Conservation (phyloP, 2,329 filamentous ascomycete species). For the Cercospora nicotianae region DNA sequence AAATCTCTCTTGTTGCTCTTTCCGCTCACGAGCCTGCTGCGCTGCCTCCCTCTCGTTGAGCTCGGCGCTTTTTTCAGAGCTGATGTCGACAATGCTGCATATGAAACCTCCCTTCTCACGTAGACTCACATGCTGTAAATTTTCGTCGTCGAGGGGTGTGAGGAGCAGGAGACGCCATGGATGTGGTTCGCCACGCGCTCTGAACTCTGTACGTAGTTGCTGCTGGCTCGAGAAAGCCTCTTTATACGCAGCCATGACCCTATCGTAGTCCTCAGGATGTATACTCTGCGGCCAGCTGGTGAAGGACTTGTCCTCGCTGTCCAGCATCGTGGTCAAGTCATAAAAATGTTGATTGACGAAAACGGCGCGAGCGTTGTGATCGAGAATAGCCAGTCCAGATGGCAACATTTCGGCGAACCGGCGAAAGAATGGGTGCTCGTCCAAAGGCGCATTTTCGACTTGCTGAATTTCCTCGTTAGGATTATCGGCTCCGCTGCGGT, state of each 20-base stretch:
- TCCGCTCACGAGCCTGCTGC: conserved; percentile 45
- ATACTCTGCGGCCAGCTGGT: conserved; percentile 50
- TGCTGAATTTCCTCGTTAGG: not conserved
- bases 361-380: conserved; percentile 46
- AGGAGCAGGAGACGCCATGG: conserved; percentile 47
- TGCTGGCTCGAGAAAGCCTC: conserved; percentile 43
- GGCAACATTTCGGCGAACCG: conserved; percentile 49
- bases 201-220: conserved; percentile 46
- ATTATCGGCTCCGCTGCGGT: conserved; percentile 3
- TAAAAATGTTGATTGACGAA: conserved; percentile 52
- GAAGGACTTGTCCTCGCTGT: conserved; percentile 41
- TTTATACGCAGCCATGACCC: conserved; percentile 48
- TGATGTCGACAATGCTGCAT: conserved; percentile 50
- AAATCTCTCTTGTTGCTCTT: conserved; percentile 49
- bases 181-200: conserved; percentile 38
- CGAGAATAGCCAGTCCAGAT: conserved; percentile 49
- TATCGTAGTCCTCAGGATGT: conserved; percentile 46
- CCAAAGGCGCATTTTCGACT: conserved; percentile 29
- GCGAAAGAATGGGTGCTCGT: conserved; percentile 47
- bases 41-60: conserved; percentile 46
- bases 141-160: conserved; percentile 45
- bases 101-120: conserved; percentile 46
- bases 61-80: conserved; percentile 47
- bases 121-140: conserved; percentile 35
- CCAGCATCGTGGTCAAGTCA: conserved; percentile 46